Evolutionary conservation across 805 yeast species (phyloP).

Genomic region (Grigorovia transvaalensis): DNA sequence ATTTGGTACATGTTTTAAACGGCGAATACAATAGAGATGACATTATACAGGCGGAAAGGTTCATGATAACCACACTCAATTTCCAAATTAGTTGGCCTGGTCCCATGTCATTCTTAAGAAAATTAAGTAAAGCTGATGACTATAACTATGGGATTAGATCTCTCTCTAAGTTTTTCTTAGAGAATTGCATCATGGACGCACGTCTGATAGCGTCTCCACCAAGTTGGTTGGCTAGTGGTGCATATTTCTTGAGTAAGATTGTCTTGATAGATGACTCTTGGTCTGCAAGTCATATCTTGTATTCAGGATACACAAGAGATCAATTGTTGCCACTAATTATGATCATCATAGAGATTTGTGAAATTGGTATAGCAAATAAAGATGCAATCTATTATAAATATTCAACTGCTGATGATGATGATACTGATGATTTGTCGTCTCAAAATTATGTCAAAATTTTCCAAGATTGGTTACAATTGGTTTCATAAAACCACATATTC

Average conservation of each 20-base stretch:
- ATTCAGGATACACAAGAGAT: slow-evolving; percentile 74
- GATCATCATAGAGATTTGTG: slow-evolving; percentile 51
- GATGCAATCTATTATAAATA: slow-evolving; percentile 79
- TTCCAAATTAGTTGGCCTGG: slow-evolving; percentile 97
- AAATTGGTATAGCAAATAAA: slow-evolving; percentile 46
- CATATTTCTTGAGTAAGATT: slow-evolving; percentile 70
- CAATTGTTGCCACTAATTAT: slow-evolving; percentile 72
- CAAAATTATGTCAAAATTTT: slow-evolving; percentile 47
- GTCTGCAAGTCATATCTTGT: slow-evolving; percentile 75
- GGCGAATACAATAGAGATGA: slow-evolving; percentile 71
- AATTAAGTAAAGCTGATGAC: slow-evolving; percentile 91
- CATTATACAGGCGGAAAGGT: slow-evolving; percentile 74
- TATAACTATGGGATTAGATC: slow-evolving; percentile 86
- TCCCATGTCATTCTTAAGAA: slow-evolving; percentile 86
- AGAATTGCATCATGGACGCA: slow-evolving; percentile 79
- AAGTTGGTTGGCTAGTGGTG: slow-evolving; percentile 88
- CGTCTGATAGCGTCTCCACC: slow-evolving; percentile 80
- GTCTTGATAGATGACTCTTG: slow-evolving; percentile 66
- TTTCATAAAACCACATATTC: background rate
- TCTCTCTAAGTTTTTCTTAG: slow-evolving; percentile 79
- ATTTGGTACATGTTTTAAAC: slow-evolving; percentile 81
- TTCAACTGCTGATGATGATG: slow-evolving; percentile 23
- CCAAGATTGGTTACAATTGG: slow-evolving; percentile 5
- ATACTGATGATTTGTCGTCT: slow-evolving; percentile 35
- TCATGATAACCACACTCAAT: slow-evolving; percentile 79